These are phyloP conservation scores for Metarhizium rileyi DNA, from an alignment of 2,329 filamentous ascomycete species.

Conservation along the genomic window DNA sequence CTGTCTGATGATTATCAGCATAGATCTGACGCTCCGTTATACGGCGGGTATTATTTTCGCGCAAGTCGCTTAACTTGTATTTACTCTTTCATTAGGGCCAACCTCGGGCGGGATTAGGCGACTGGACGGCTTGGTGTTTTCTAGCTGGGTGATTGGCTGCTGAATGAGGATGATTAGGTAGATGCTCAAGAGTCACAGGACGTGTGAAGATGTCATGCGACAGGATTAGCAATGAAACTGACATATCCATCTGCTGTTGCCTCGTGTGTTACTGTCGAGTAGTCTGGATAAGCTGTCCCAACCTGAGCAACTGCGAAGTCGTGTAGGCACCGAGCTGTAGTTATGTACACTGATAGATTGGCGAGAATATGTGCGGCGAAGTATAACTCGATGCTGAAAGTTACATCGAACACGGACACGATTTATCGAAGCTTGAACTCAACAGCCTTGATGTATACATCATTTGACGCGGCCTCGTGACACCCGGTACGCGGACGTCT, in stretches of 20 bases:
- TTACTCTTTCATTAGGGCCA: not conserved
- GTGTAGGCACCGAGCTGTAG: no score
- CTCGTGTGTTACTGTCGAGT: no score
- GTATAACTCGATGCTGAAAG: no score
- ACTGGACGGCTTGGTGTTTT: not conserved
- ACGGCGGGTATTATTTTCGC: not conserved
- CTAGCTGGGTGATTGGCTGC: not conserved
- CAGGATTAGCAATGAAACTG: not conserved
- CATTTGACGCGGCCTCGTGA: no score
- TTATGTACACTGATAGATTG: no score
- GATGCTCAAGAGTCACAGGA: not conserved
- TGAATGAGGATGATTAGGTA: not conserved
- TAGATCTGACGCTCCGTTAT: not conserved
- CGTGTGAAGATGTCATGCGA: not conserved
- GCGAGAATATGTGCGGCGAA: no score
- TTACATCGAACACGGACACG: no score
- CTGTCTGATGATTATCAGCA: not conserved
- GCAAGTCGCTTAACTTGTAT: not conserved
- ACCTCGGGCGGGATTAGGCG: not conserved
- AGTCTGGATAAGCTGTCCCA: no score
- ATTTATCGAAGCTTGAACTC: no score
- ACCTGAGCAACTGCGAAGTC: no score
- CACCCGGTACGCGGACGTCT: no score
- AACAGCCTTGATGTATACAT: no score
- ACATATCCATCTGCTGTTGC: not conserved